Evolutionary conservation across 306 rosid species (phyloP).

Genomic region (Senna siamea): DNA sequence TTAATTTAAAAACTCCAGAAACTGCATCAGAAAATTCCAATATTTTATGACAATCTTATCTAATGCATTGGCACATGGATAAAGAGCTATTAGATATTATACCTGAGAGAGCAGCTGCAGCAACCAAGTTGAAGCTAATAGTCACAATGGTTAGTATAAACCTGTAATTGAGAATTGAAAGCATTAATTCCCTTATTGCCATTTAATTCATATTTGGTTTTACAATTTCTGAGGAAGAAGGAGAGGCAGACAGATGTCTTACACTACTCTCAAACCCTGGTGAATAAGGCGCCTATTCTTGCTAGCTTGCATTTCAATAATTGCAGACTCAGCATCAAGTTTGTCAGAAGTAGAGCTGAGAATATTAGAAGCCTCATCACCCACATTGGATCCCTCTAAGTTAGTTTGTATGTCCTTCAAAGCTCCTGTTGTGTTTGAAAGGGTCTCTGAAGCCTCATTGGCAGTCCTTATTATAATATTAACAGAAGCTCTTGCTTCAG

Average conservation of each 20-base stretch:
- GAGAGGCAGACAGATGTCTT: constrained; percentile 16
- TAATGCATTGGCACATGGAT: not conserved
- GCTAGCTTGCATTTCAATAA: constrained; percentile 48
- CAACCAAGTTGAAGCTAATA: constrained; percentile 56
- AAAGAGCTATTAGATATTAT: not conserved
- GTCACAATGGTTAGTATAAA: constrained; percentile 52
- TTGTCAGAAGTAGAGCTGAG: constrained; percentile 51
- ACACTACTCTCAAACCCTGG: constrained; percentile 57
- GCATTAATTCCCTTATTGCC: not conserved
- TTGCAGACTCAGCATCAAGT: constrained; percentile 53
- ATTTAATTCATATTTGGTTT: not conserved
- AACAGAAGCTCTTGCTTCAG: constrained; percentile 54
- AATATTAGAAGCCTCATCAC: constrained; percentile 27
- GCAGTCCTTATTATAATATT: constrained; percentile 62
- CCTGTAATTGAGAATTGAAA: constrained; percentile 53
- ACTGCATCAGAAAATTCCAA: constrained; percentile 48
- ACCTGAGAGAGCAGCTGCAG: constrained; percentile 65
- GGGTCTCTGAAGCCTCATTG: constrained; percentile 60
- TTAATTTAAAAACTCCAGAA: constrained; percentile 54
- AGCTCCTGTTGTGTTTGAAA: constrained; percentile 61
- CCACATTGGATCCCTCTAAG: constrained; percentile 42
- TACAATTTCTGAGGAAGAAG: not conserved
- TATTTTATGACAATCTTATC: constrained; percentile 33
- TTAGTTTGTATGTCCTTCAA: constrained; percentile 43
- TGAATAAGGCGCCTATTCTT: constrained; percentile 50